Percentiles rank a stretch among this genome's conserved stretches.
Conservation (phyloP, 1,284 basidiomycete species). For the Quambalaria eucalypti region DNA sequence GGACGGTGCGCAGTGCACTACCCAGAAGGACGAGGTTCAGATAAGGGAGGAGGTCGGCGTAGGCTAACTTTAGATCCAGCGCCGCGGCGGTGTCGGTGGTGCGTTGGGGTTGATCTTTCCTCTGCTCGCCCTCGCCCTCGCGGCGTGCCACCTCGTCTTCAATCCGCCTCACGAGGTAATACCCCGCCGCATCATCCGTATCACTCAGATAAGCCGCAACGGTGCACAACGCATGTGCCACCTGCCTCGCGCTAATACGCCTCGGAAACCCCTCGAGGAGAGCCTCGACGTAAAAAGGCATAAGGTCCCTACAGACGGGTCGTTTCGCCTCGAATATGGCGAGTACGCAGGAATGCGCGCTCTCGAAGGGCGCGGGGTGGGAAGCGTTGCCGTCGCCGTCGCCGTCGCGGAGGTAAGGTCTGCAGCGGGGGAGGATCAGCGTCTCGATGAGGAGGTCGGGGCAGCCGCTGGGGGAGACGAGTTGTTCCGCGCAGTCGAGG, state of each 20-base stretch:
- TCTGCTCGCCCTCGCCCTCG: background rate
- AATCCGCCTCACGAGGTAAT: slow-evolving; percentile 33
- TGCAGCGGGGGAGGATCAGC: slow-evolving; percentile 26
- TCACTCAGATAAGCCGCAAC: slow-evolving; percentile 34
- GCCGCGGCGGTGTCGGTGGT: background rate
- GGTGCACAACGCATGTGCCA: slow-evolving; percentile 31
- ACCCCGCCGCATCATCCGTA: slow-evolving; percentile 32
- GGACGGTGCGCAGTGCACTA: slow-evolving; percentile 27
- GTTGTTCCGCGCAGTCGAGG: slow-evolving; percentile 39
- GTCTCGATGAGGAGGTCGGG: slow-evolving; percentile 34
- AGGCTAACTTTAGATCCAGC: background rate
- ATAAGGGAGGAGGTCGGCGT: slow-evolving; percentile 26
- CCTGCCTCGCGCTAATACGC: slow-evolving; percentile 21
- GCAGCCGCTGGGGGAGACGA: slow-evolving; percentile 21
- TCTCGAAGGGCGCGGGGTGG: slow-evolving; percentile 23
- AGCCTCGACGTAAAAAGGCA: slow-evolving; percentile 37
- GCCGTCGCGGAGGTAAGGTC: slow-evolving; percentile 7
- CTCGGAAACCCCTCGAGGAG: slow-evolving; percentile 22
- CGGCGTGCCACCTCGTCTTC: slow-evolving; percentile 14
- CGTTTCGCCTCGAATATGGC: slow-evolving; percentile 30
- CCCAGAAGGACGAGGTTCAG: slow-evolving; percentile 42
- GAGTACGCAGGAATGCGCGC: slow-evolving; percentile 40
- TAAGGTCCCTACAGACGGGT: slow-evolving; percentile 16
- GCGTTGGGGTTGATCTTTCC: background rate
- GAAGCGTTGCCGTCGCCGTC: slow-evolving; percentile 13